Evolutionary conservation across 2,329 filamentous ascomycete genomes (phyloP).

Genomic region (Paraphoma chrysanthemicola): DNA sequence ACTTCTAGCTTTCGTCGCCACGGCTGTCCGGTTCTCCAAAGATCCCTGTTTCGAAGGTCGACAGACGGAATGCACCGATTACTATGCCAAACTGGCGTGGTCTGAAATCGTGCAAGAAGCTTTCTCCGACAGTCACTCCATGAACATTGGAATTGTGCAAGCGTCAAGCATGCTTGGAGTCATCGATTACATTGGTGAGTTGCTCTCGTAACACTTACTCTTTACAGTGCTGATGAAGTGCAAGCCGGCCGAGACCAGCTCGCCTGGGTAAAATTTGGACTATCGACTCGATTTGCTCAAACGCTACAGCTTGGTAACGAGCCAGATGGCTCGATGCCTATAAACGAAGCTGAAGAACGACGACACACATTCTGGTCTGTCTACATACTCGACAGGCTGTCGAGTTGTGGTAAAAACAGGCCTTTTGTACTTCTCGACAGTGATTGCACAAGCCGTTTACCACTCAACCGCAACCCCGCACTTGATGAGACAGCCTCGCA

Average conservation of each 20-base stretch:
- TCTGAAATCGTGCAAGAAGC: conserved; percentile 42
- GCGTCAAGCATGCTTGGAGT: conserved; percentile 47
- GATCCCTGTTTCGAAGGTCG: conserved; percentile 36
- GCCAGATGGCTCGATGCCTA: conserved; percentile 10
- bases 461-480: background rate
- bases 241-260: conserved; percentile 37
- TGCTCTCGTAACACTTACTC: background rate
- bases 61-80: conserved; percentile 26
- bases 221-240: background rate
- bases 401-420: conserved; percentile 46
- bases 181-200: conserved; percentile 48
- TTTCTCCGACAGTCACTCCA: conserved; percentile 37
- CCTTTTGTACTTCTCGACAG: conserved; percentile 45
- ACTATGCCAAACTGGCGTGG: conserved; percentile 45
- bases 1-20: conserved; percentile 42
- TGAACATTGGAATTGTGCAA: conserved; percentile 47
- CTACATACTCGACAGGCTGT: conserved; percentile 48
- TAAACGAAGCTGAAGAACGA: conserved; percentile 42
- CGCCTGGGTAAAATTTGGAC: conserved; percentile 49
- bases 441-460: conserved; percentile 20
- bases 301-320: conserved; percentile 46
- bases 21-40: conserved; percentile 39
- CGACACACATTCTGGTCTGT: conserved; percentile 50
- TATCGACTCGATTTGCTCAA: conserved; percentile 45
- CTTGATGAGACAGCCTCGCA: background rate